These are phyloP conservation scores for Aspergillus hortae DNA, from an alignment of 2,329 filamentous ascomycete genomes.

Conservation along the genomic window DNA sequence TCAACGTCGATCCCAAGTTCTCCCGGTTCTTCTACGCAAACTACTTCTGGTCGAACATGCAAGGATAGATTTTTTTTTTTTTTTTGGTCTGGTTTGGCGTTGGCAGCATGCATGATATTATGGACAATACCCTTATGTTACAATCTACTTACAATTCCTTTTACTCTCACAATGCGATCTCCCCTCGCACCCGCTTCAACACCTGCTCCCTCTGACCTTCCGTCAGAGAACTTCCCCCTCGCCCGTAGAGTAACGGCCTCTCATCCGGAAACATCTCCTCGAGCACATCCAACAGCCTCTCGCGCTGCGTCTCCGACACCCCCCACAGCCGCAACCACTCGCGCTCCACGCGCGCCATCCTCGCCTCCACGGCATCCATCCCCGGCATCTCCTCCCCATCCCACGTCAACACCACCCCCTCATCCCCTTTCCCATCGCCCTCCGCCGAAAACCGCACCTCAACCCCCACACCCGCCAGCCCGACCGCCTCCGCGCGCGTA, in stretches of 20 bases:
- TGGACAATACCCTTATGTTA: constrained; percentile 13
- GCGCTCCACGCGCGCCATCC: constrained; percentile 19
- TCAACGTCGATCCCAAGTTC: constrained; percentile 91
- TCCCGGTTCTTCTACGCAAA: constrained; percentile 90
- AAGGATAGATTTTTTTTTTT: constrained; percentile 28
- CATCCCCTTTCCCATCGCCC: constrained; percentile 10
- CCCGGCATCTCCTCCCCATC: constrained; percentile 31
- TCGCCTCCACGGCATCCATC: constrained; percentile 30
- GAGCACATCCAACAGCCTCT: constrained; percentile 27
- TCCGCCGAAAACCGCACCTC: constrained; percentile 30
- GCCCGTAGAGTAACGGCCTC: constrained; percentile 13
- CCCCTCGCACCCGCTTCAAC: constrained; percentile 6
- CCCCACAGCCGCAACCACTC: constrained; percentile 31
- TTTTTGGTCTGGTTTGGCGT: constrained; percentile 14
- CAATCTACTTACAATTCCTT: background rate
- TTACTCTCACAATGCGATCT: background rate
- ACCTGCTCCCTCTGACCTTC: constrained; percentile 20
- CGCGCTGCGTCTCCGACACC: constrained; percentile 7
- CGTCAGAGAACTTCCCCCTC: constrained; percentile 15
- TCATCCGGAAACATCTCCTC: constrained; percentile 25
- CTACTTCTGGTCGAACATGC: constrained; percentile 91
- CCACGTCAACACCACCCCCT: constrained; percentile 32
- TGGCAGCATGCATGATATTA: constrained; percentile 1
- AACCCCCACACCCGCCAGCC: constrained; percentile 37
- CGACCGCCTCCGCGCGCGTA: constrained; percentile 34